These are phyloP conservation scores for Amanita subjunquillea DNA, from an alignment of 768 basidiomycete genomes.

Conservation along the genomic window DNA sequence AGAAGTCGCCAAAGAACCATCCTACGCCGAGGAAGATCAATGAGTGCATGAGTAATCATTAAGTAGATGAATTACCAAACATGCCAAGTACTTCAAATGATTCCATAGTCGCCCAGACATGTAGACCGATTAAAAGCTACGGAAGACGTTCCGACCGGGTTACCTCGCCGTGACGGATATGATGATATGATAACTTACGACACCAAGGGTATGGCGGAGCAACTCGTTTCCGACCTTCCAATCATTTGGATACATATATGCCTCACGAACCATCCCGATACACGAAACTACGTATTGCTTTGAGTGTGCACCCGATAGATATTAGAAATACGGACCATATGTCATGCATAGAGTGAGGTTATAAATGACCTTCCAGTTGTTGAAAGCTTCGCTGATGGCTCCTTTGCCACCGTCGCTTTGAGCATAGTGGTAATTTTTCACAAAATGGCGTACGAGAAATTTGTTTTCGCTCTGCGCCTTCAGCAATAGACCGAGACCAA, in stretches of 20 bases:
- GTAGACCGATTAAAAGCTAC: conserved; percentile 76
- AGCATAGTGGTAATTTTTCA: conserved; percentile 91
- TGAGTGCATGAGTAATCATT: not conserved
- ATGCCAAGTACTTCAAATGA: conserved; percentile 89
- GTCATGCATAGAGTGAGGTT: conserved; percentile 94
- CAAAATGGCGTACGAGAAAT: conserved; percentile 86
- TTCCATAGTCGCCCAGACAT: conserved; percentile 85
- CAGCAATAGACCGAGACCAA: conserved; percentile 78
- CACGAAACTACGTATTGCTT: conserved; percentile 60
- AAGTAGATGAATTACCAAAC: conserved; percentile 47
- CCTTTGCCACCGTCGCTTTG: conserved; percentile 55
- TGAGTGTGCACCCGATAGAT: not conserved
- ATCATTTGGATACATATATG: conserved; percentile 69
- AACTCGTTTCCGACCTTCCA: conserved; percentile 88
- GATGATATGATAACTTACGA: conserved; percentile 35
- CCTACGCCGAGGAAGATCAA: conserved; percentile 31
- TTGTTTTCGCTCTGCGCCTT: conserved; percentile 79
- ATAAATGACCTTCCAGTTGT: conserved; percentile 90
- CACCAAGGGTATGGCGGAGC: conserved; percentile 80
- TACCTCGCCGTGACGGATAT: not conserved
- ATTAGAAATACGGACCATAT: conserved; percentile 46
- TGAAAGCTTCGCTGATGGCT: conserved; percentile 88
- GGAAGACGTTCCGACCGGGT: not conserved
- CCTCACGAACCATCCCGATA: conserved; percentile 79
- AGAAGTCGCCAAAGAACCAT: conserved; percentile 98